Evolutionary conservation across 2,329 filamentous ascomycete species (phyloP), one percentile per base, ranked within the genome.

Genomic region (Pseudogymnoascus sp.): DNA sequence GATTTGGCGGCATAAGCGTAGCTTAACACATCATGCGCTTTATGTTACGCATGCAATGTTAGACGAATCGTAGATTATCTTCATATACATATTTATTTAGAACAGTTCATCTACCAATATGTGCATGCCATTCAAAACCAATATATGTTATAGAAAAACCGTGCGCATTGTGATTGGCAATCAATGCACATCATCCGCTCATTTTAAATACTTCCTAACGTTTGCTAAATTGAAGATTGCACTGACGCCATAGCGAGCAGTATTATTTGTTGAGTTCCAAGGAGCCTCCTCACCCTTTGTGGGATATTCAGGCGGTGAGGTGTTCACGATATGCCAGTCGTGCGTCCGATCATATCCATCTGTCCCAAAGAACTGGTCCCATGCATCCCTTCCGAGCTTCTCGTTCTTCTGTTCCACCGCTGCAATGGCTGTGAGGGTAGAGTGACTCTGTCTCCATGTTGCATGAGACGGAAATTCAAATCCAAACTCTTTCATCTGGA

Each of bases 101-200:
- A 50, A 50, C 26, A 24, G 14, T 50, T 26, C 21, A 14, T 47
- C 42, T 24, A 47, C 13, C 11, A 47, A 14, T 24, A 50, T n/a
- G 14, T 14, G 11, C 33, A 42, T 42, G 13, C 3, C 38, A 40
- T 10, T 16, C 10, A 10, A 40, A 10, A 10, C 11, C 38, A 19
- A 19, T 10, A 40, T 7, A 40, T 40, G 6, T 42, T 42, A 5
- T 5, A 38, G 13, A 4, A 14, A 40, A 40, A 19, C 2, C 10
- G n/a, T 16, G n/a, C 38, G n/a, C n/a, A 10, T 19, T 40, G 7
- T 16, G 19, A 10, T 19, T 40, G 38, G 8, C 7, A 16, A 11
- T 2, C 19, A 42, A 21, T 11, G 19, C 4, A 42, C 10, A 42
- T 42, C 40, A 79, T 8, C 19, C 3, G 4, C n/a, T 56, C 50